These are phyloP conservation scores for Lactarius vividus DNA, from an alignment of 768 basidiomycete genomes.

Conservation along the genomic window DNA sequence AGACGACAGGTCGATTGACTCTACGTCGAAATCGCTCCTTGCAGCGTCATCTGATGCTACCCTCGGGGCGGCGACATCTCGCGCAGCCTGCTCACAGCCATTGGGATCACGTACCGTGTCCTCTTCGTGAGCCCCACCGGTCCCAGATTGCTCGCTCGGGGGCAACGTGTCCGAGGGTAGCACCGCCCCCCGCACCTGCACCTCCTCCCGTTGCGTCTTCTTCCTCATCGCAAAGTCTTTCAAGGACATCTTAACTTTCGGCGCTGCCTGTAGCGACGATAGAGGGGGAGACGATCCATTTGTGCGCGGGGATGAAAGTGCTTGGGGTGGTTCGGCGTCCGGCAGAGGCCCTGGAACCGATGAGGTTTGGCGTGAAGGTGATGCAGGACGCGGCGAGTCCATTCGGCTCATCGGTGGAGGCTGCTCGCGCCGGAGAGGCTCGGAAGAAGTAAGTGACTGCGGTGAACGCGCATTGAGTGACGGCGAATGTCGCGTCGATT, in stretches of 20 bases:
- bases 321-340: constrained; percentile 5
- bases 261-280: background rate
- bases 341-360: background rate
- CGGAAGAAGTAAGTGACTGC: constrained; percentile 4
- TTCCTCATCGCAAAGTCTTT: constrained; percentile 29
- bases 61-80: background rate
- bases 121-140: background rate
- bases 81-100: background rate
- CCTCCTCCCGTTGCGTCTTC: constrained; percentile 29
- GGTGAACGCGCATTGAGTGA: constrained; percentile 2
- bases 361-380: background rate
- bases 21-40: background rate
- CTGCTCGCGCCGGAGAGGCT: constrained; percentile 12
- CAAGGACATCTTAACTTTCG: constrained; percentile 30
- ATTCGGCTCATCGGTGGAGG: background rate
- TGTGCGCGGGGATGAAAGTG: background rate
- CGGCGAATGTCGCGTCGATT: background rate
- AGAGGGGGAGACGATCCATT: constrained; percentile 10
- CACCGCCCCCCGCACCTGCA: constrained; percentile 3
- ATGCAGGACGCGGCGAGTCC: background rate
- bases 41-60: background rate
- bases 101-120: background rate
- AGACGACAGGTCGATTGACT: background rate
- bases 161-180: background rate
- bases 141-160: background rate